Base-by-base conservation (phyloP, 2,329 filamentous ascomycete species). In the Trichoderma aggressivum region DNA sequence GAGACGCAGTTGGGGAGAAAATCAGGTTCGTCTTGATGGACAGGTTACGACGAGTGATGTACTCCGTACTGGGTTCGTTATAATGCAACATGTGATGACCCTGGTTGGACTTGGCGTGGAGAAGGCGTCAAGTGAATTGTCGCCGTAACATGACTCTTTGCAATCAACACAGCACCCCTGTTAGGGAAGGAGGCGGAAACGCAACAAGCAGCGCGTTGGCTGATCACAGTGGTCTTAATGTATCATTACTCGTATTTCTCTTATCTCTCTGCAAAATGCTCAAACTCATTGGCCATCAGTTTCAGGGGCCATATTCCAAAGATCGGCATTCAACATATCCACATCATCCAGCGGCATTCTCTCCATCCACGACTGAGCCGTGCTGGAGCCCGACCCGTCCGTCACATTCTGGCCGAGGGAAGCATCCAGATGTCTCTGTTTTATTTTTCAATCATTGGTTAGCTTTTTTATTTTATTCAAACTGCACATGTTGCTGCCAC, bases 391-490 rank as follows among this genome's bases (percentile, higher is more conserved):
- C 5, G 75, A 74, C 18, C 76, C 78, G 43, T 74, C 75, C 62
- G 77, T 74, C 55, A 78, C 75, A 64, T 75, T 79, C 36, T 80
- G 78, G 30, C 78, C 78, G 30, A 81, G 74, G 30, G 79, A 72
- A 56, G 71, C 71, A 56, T 72, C 71, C 18, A 80, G 53, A 78
- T 77, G 72, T 81, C 80, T 32, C 71, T 72, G 26, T 7, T 11
- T 21, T 10, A 24, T 16, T 53, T 10, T 21, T 47, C 10, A 24
- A 11, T 53, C 32, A 47, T 21, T 39, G 34, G 26, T 68, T 36
- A 68, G 56, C 36, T 53, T 21, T 12, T 28, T 28, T 5, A 28
- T 7, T 50, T 2, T 11, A 11, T 11, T 7, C 1, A 12, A 26
- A 21, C 8, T n/a, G 7, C 7, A 14, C 36, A 47, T 26, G 21